Base-by-base conservation (phyloP, 169 alveolate genomes). In the Condylostoma magnum region DNA sequence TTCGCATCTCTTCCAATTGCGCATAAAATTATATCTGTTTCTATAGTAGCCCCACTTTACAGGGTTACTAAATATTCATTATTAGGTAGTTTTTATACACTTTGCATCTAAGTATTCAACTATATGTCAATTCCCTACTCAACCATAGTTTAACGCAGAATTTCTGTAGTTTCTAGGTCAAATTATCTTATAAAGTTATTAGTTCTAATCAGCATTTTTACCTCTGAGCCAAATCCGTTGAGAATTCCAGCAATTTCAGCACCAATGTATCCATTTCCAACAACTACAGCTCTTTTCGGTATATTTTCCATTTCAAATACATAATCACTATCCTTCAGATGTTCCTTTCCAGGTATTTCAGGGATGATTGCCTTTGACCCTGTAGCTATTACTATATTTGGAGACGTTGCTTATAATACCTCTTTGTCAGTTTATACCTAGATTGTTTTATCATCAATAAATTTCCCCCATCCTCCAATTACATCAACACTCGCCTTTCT, bases 201-300 rank as follows among this genome's bases (percentile, higher is more conserved):
- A 30, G 85, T 77, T 52, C 98, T 80, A 8, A 84, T 87, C 51
- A 93, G 78, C 37, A 94, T 80, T 33, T 90, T 90, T 0, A 96
- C 90, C 63, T 97, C 94, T 25, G 79, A 76, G 25, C 98, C 98
- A 56, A 97, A 77, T 15, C 95, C 86, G 46, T 84, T 84, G 33
- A 95, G 70, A 47, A 97, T 89, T n/a, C 96, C 94, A 2, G 96
- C 95, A 73, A 95, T 76, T 81, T 97, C 99, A 30, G 92, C 92
- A 0, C 98, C 98, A 34, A 96, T 94, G 85, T 96, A 97, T 2
- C 98, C 98, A 6, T 96, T 97, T 1, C 99, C 99, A 6, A 95
- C 77, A 25, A 97, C 94, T n/a, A 96, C 88, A 10, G 92, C 92
- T 52, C 84, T 89, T 76, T 93, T 90, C 25, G 99, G 98, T 48